A percentile compares a stretch with the other conserved stretches of the same genome.
phyloP scores from a whole-genome alignment of 2,329 filamentous ascomycete species.

The Phyllosticta capitalensis region DNA sequence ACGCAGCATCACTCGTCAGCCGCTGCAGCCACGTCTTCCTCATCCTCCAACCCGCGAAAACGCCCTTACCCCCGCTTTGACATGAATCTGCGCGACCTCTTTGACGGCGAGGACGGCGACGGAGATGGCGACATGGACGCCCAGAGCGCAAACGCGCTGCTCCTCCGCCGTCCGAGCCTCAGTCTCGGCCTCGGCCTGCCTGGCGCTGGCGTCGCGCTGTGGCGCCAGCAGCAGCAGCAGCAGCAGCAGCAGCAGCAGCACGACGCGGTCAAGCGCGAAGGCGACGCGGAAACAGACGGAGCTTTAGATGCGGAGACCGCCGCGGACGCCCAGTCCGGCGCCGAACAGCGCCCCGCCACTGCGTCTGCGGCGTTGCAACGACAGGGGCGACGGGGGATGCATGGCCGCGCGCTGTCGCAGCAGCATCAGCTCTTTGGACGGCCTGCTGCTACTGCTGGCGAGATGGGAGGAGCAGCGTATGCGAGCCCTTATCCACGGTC shows the following conservation, averaged over 20 bases:
- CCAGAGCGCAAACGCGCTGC: constrained; percentile 25
- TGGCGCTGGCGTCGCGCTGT: constrained; percentile 15
- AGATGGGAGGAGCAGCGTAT: no score
- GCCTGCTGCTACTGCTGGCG: constrained; percentile 20
- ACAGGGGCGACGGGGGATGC: no score
- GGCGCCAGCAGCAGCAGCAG: constrained; percentile 16
- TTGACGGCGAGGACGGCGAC: constrained; percentile 31
- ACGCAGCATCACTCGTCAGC: constrained; percentile 16
- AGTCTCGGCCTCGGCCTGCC: constrained; percentile 22
- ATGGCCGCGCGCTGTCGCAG: background rate
- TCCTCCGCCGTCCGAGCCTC: constrained; percentile 20
- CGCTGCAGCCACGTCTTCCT: background rate
- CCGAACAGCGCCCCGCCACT: background rate
- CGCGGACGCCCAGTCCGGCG: constrained; percentile 17
- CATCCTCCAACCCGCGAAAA: background rate
- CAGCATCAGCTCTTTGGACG: background rate
- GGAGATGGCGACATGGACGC: constrained; percentile 9
- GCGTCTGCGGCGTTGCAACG: background rate
- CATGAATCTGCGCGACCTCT: constrained; percentile 31
- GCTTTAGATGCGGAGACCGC: constrained; percentile 11
- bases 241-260: constrained; percentile 18
- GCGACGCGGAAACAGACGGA: constrained; percentile 12
- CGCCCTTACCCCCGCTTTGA: constrained; percentile 48
- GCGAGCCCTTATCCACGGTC: constrained; percentile 15
- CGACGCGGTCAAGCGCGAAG: constrained; percentile 1